Percentiles rank a stretch among this genome's conserved stretches.
These are phyloP conservation scores for Fusarium aywerte DNA, from an alignment of 2,329 filamentous ascomycete genomes.

Conservation along the genomic window DNA sequence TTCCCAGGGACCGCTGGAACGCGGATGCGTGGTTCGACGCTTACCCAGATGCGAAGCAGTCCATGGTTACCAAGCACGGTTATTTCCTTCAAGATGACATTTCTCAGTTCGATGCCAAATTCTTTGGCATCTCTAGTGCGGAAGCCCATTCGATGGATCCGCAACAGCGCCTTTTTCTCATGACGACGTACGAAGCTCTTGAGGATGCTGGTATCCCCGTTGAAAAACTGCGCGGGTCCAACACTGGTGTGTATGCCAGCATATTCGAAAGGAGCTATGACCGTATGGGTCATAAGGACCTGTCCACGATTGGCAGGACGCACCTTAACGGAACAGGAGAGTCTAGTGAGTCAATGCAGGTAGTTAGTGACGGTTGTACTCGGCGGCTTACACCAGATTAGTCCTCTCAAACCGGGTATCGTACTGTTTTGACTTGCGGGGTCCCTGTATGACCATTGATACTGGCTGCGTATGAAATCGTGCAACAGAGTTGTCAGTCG, in stretches of 20 bases:
- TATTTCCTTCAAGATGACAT: slow-evolving; percentile 9
- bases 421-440: slow-evolving; percentile 11
- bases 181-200: slow-evolving; percentile 9
- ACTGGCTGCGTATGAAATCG: slow-evolving; percentile 2
- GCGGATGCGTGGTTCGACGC: slow-evolving; percentile 1
- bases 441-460: slow-evolving; percentile 8
- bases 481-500: fast-evolving
- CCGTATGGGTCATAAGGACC: slow-evolving; percentile 9
- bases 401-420: slow-evolving; percentile 9
- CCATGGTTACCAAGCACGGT: slow-evolving; percentile 7
- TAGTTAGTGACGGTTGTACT: fast-evolving
- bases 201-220: slow-evolving; percentile 7
- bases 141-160: slow-evolving; percentile 2
- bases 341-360: background rate
- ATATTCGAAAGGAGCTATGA: slow-evolving; percentile 15
- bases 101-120: slow-evolving; percentile 9
- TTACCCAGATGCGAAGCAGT: slow-evolving; percentile 11
- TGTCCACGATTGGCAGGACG: slow-evolving; percentile 4
- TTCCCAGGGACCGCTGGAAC: slow-evolving; percentile 11
- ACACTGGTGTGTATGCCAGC: slow-evolving; percentile 11
- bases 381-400: background rate
- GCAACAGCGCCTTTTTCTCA: background rate
- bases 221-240: slow-evolving; percentile 1
- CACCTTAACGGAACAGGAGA: slow-evolving; percentile 8
- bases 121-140: slow-evolving; percentile 7